Evolutionary conservation across 208 protist genomes (phyloP).

Genomic region (Novymonas esmeraldas): DNA sequence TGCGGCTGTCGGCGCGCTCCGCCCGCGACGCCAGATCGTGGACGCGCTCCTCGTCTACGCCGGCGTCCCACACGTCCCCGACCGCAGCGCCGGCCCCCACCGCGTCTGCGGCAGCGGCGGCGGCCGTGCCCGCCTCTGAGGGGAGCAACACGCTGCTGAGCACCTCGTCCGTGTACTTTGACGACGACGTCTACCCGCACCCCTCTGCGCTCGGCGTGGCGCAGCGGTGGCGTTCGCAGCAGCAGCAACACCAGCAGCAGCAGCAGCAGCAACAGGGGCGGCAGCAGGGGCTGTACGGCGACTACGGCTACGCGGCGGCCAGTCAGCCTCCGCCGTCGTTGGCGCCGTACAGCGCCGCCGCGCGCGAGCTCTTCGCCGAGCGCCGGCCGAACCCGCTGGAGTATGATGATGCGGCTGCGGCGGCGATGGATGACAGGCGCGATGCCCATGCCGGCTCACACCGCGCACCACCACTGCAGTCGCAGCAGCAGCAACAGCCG

Average conservation of each 20-base stretch:
- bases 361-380: slow-evolving; percentile 2
- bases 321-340: background rate
- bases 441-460: background rate
- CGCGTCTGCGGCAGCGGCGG: slow-evolving; percentile 2
- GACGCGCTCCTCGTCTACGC: background rate
- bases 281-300: no score
- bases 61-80: background rate
- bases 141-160: slow-evolving; percentile 17
- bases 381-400: background rate
- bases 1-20: slow-evolving; percentile 1
- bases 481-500: background rate
- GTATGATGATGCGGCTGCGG: background rate
- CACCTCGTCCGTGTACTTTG: slow-evolving; percentile 33
- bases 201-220: background rate
- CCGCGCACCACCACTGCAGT: no score
- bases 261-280: background rate
- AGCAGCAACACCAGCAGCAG: background rate
- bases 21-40: background rate
- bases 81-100: background rate
- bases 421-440: background rate
- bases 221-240: background rate
- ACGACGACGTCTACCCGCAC: background rate
- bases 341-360: background rate
- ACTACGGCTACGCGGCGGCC: background rate
- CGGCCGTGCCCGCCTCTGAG: slow-evolving; percentile 1